Evolutionary conservation across 2,329 filamentous ascomycete genomes (phyloP), one percentile per base, ranked within the genome.

Genomic region (Cyphellophora attinorum): DNA sequence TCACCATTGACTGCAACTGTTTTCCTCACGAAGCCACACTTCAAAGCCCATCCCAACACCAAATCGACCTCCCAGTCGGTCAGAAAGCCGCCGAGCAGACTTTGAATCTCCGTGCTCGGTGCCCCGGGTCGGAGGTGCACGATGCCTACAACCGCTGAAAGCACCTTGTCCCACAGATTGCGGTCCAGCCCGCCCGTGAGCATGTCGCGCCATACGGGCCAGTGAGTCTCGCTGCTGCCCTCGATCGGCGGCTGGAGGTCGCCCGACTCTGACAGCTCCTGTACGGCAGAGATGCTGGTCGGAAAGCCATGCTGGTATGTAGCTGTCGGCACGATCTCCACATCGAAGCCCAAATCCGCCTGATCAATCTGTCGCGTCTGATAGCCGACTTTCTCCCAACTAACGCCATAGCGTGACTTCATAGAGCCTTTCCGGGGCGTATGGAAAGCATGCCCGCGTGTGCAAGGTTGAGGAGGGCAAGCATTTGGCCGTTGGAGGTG

Each of bases 201-300:
- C 32, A 70, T 64, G 43, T 68, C 65, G 34, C 61, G 54, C 67
- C 67, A 70, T 11, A 67, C 34, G 0, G 67, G 67, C 21, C 21
- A 25, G 21, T n/a, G 8, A n/a, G 21, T 25, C n/a, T 25, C 21
- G 8, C n/a, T n/a, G 21, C 8, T n/a, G 14, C 65, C 57, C 23
- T 51, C 58, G 8, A 42, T 33, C 11, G 30, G 15, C 5, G 25
- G 30, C 8, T 44, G 29, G 16, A 45, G 41, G 18, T 48, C 41
- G 12, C 43, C 45, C 3, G 47, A 46, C n/a, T 50, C 42, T 2
- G 61, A 59, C 2, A 54, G 46, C 3, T 48, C 42, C 3, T 50
- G 40, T 1, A 30, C 37, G 27, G 10, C 49, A 15, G 6, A 41
- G 37, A 50, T 47, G 4, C 41, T 27, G 4, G 59, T 38, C 0